phyloP scores from a whole-genome alignment of 2,329 filamentous ascomycete genomes.

The Orbilia quercus region DNA sequence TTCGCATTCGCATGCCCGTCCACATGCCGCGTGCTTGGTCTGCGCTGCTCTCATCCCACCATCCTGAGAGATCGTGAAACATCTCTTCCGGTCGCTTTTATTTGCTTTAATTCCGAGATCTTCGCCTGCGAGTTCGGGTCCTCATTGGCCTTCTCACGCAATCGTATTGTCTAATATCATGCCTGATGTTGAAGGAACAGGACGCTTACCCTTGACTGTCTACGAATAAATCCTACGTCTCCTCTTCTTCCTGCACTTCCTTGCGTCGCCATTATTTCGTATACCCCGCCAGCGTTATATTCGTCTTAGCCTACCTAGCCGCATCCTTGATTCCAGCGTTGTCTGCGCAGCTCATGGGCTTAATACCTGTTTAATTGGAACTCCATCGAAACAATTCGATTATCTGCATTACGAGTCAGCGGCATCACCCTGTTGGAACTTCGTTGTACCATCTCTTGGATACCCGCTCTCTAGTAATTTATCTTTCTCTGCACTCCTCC shows the following conservation, averaged over 20 bases:
- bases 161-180: constrained; percentile 13
- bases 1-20: constrained; percentile 36
- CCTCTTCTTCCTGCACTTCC: constrained; percentile 20
- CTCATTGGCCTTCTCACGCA: constrained; percentile 22
- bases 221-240: constrained; percentile 44
- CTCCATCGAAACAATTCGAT: constrained; percentile 7
- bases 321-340: constrained; percentile 16
- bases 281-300: constrained; percentile 30
- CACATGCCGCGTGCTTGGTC: constrained; percentile 21
- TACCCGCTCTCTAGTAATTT: constrained; percentile 25
- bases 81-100: constrained; percentile 9
- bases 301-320: constrained; percentile 16
- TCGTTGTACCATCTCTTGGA: constrained; percentile 10
- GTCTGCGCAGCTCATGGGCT: constrained; percentile 40
- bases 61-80: constrained; percentile 29
- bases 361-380: constrained; percentile 19
- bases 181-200: constrained; percentile 11
- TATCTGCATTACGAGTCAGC: constrained; percentile 5
- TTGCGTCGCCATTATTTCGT: constrained; percentile 38
- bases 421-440: constrained; percentile 7
- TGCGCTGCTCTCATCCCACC: constrained; percentile 8
- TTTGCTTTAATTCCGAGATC: too few species aligned
- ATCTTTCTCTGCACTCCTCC: background rate
- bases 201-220: constrained; percentile 29
- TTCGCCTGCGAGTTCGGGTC: constrained; percentile 7